Evolutionary conservation across 2,329 filamentous ascomycete genomes (phyloP).

Genomic region (Scedosporium aurantiacum): DNA sequence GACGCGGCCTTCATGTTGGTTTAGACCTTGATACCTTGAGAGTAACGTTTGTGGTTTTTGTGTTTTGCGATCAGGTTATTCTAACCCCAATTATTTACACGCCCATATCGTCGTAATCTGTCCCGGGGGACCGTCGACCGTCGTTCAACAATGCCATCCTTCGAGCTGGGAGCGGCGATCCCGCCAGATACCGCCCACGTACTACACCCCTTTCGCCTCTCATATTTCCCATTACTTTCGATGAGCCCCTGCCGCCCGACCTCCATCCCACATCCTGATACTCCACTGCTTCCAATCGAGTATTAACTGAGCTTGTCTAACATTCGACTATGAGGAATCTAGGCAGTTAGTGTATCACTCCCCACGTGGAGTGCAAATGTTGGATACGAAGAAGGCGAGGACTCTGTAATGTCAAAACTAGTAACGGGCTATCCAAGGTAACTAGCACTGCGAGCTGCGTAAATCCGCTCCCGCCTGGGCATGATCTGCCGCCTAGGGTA

Average conservation of each 20-base stretch:
- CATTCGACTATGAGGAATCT: neutral
- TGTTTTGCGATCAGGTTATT: no score
- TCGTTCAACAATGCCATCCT: constrained; percentile 10
- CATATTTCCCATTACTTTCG: neutral
- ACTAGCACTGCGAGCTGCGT: constrained; percentile 10
- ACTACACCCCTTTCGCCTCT: constrained; percentile 22
- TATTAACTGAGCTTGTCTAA: neutral
- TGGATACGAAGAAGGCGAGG: constrained; percentile 84
- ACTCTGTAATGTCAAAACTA: constrained; percentile 79
- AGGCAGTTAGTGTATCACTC: constrained; percentile 94
- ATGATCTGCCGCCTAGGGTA: no score
- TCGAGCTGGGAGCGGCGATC: constrained; percentile 58
- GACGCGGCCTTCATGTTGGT: no score
- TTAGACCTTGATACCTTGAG: no score
- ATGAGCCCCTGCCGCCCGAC: neutral
- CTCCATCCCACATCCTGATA: neutral
- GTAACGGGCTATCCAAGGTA: constrained; percentile 81
- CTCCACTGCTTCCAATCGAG: no score
- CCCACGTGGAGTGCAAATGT: constrained; percentile 89
- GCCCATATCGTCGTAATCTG: no score
- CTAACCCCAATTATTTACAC: no score
- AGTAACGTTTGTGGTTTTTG: no score
- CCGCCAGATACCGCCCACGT: constrained; percentile 71
- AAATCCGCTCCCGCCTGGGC: neutral
- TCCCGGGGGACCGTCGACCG: neutral